phyloP scores from a whole-genome alignment of 2,329 filamentous ascomycete species.

The Mariannaea sp. region DNA sequence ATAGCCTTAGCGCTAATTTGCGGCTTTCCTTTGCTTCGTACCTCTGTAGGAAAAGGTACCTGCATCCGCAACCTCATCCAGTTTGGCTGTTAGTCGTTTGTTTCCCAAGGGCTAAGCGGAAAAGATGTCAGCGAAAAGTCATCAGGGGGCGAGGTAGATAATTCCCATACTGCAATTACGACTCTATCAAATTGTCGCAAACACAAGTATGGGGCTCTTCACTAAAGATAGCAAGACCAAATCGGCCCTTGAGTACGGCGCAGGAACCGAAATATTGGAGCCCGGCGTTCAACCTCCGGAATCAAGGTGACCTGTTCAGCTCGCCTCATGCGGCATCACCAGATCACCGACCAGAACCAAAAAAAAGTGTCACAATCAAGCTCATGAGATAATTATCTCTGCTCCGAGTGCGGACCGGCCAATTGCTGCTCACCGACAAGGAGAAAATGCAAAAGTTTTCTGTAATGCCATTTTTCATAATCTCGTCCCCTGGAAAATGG shows the following conservation, averaged over 20 bases:
- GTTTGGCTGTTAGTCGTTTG: constrained; percentile 13
- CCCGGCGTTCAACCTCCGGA: constrained; percentile 12
- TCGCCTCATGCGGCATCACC: constrained; percentile 12
- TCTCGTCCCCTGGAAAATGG: constrained; percentile 14
- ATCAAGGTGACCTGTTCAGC: constrained; percentile 11
- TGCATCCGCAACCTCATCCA: constrained; percentile 30
- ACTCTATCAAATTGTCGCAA: background rate
- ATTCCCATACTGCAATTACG: constrained; percentile 4
- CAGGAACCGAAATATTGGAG: background rate
- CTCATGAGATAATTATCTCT: constrained; percentile 14
- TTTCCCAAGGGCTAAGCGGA: background rate
- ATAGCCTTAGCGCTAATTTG: constrained; percentile 29
- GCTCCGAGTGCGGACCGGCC: background rate
- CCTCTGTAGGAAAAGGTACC: constrained; percentile 29
- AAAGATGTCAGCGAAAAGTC: background rate
- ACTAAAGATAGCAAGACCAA: constrained; percentile 15
- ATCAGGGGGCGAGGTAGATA: constrained; percentile 1
- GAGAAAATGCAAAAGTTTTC: background rate
- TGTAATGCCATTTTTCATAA: constrained; percentile 1
- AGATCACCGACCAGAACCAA: constrained; percentile 2
- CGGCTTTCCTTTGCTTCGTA: constrained; percentile 31
- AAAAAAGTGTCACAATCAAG: constrained; percentile 3
- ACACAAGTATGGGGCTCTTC: background rate
- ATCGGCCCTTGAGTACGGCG: constrained; percentile 1
- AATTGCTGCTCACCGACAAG: constrained; percentile 6